Base-by-base conservation (phyloP, 148 eudicot genomes). In the Chenopodium formosanum region DNA sequence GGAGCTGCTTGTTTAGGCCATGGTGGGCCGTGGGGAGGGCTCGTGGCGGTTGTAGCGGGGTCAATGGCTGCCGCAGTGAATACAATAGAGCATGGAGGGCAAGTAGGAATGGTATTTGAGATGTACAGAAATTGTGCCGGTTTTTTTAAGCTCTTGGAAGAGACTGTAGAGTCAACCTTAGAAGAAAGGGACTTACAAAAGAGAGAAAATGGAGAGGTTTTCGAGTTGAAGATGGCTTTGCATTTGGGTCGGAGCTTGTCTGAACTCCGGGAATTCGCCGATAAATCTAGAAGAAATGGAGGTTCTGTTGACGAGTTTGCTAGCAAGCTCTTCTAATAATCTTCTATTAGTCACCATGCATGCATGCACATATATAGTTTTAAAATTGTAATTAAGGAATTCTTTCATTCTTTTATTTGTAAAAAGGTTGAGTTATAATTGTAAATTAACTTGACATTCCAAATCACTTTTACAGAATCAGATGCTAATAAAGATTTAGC, bases 51-150 rank as follows among this genome's bases (percentile, higher is more conserved):
- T 0, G 84, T 83, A 19, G 89, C 86, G 3, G 86, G 86, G 75
- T 72, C 86, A 4, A 37, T 82, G 73, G 89, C 91, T 0, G 82
- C 78, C 32, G 84, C 84, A 14, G 90, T 89, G 78, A 92, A 85
- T 63, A 84, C 87, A 13, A 23, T 92, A 44, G 86, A 92, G 84
- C 95, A 92, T 84, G 94, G 97, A 14, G 97, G 92, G 11, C 97
- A 93, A 85, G 94, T 93, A 48, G 97, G 97, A 48, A 93, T 93
- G 97, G 93, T 93, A 78, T 82, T 89, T 80, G 97, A 93, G 84
- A 91, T 93, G 94, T 93, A 93, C 60, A 88, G 93, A 77, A 89
- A 89, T 78, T 86, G 86, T 80, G 94, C 89, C 13, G 94, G 94
- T 1, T 91, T 86, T 60, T 93, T 89, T 52, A 76, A 80, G 53